These are phyloP conservation scores for Phaeosphaeriaceae sp. DNA, from an alignment of 2,329 filamentous ascomycete genomes.

Conservation along the genomic window DNA sequence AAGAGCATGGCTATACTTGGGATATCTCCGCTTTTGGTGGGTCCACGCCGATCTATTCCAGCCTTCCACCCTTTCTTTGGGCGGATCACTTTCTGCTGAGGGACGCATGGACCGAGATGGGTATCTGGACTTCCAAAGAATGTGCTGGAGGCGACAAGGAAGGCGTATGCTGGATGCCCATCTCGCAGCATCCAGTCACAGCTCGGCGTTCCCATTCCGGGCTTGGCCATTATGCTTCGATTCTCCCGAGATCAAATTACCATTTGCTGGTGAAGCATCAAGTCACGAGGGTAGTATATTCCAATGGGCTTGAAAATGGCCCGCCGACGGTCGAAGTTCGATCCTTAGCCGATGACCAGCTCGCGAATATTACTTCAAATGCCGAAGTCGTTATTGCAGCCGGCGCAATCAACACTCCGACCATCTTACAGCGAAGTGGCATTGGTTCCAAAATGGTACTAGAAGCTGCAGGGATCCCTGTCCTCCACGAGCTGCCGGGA, in stretches of 20 bases:
- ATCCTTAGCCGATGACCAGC: background rate
- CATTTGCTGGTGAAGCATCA: conserved; percentile 11
- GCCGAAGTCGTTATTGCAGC: conserved; percentile 56
- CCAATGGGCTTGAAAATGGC: conserved; percentile 2
- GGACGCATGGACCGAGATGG: conserved; percentile 11
- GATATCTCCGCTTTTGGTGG: conserved; percentile 9
- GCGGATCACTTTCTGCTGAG: conserved; percentile 3
- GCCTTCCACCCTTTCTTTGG: conserved; percentile 12
- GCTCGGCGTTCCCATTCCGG: conserved; percentile 14
- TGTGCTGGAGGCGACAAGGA: conserved; percentile 10
- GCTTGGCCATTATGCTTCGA: conserved; percentile 13
- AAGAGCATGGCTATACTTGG: conserved; percentile 12
- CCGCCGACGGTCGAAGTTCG: conserved; percentile 38
- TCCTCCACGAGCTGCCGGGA: conserved; percentile 61
- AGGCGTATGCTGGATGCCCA: conserved; percentile 11
- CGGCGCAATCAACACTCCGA: conserved; percentile 60
- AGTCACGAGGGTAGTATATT: conserved; percentile 9
- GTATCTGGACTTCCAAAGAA: conserved; percentile 4
- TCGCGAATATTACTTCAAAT: background rate
- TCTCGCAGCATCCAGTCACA: conserved; percentile 10
- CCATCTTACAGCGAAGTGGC: conserved; percentile 67
- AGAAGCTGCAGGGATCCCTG: conserved; percentile 54
- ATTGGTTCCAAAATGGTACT: conserved; percentile 60
- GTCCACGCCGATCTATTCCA: conserved; percentile 9
- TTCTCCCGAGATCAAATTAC: conserved; percentile 13